phyloP scores from a whole-genome alignment of 225 moss, liverwort and hornwort genomes.

The Marchantia polymorpha region DNA sequence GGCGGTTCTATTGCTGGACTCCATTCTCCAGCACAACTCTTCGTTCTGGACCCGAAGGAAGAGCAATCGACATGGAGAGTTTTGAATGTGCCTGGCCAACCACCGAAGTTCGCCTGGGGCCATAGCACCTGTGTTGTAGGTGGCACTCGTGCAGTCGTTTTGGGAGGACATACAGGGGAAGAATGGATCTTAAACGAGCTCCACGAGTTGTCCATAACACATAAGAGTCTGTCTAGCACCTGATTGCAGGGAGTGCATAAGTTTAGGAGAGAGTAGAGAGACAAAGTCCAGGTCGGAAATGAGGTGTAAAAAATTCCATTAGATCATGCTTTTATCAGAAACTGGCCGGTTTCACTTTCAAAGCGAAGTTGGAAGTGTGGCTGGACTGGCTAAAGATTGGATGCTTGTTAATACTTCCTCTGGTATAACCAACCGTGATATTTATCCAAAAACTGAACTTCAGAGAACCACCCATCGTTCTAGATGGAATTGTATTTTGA shows the following conservation, averaged over 20 bases:
- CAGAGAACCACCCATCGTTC: not conserved
- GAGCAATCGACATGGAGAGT: slow-evolving; percentile 44
- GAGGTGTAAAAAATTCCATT: slow-evolving; percentile 21
- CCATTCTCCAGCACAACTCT: slow-evolving; percentile 50
- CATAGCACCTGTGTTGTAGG: slow-evolving; percentile 53
- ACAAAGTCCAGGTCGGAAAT: slow-evolving; percentile 19
- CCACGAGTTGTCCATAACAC: slow-evolving; percentile 49
- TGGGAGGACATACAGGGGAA: slow-evolving; percentile 51
- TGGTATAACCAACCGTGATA: slow-evolving; percentile 15
- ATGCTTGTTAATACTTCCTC: slow-evolving; percentile 23
- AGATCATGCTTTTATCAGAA: slow-evolving; percentile 11
- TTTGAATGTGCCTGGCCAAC: slow-evolving; percentile 40
- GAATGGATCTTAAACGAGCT: slow-evolving; percentile 57
- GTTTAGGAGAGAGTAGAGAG: not conserved
- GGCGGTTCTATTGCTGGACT: slow-evolving; percentile 50
- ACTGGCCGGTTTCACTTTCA: not conserved
- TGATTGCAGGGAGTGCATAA: slow-evolving; percentile 1
- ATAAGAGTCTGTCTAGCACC: slow-evolving; percentile 23
- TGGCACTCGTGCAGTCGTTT: slow-evolving; percentile 51
- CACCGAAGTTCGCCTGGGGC: slow-evolving; percentile 51
- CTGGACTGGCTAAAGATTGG: slow-evolving; percentile 5
- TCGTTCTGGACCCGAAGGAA: slow-evolving; percentile 46
- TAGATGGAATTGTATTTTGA: slow-evolving; percentile 16
- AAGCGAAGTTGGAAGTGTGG: slow-evolving; percentile 2
- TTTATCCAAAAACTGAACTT: not conserved